Base-by-base conservation (phyloP, 1,284 basidiomycete species). In the Ceratobasidium sp. region DNA sequence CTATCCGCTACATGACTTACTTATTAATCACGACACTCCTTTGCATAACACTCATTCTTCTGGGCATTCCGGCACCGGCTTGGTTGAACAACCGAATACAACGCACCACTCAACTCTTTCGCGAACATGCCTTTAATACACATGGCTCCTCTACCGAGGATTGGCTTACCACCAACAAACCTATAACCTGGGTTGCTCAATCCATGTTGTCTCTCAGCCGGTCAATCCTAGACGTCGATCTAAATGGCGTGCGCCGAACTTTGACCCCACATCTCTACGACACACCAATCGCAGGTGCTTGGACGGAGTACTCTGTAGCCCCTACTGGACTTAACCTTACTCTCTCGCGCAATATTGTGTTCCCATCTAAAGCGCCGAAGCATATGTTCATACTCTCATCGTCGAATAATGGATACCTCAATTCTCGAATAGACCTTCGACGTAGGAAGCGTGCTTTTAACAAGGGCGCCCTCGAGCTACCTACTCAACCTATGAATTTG, bases 401-500 rank as follows among this genome's bases (percentile, higher is more conserved):
- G 4, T 42, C 50, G 9, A 40, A 20, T 38, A 66, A 75, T 26
- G 73, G 73, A n/a, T 66, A 66, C 48, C 28, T 75, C n/a, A 75
- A 75, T 23, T 75, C 73, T 42, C 73, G 73, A 17, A 75, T 75
- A 17, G 73, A 75, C 26, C 62, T 75, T n/a, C 54, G 50, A 3
- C 73, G 62, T 42, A 75, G 73, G 28, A 75, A 66, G 38, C 73
- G 73, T 28, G 73, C 73, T 3, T 66, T 75, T 46, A 28, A 74
- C 46, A 9, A 52, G 33, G 62, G 28, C 28, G 0, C 50, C 15
- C 15, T 15, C 20, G 40, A 57, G 5, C 20, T n/a, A 15, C 7
- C 15, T 13, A 10, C 38, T n/a, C 23, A 33, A 3, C 26, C 73
- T 9, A 28, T 50, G 3, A 23, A 56, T 44, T 33, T 40, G 38